A percentile compares a stretch with the other conserved stretches of the same genome.
Conservation (phyloP, 2,329 filamentous ascomycete species). For the Aspergillus brunneoviolaceus region DNA sequence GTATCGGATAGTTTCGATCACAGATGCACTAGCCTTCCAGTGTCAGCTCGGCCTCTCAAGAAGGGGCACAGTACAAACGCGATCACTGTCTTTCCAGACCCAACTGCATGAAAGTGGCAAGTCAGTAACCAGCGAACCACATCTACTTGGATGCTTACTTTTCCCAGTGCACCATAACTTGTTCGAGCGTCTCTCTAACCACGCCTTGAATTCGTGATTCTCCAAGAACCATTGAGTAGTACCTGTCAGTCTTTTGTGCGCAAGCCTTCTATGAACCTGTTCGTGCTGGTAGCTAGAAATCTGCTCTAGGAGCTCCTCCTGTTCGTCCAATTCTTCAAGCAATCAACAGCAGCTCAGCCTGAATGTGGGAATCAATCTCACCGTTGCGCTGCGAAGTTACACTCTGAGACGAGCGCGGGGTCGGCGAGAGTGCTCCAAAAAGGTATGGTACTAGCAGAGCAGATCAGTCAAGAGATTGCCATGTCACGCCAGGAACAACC, state of each 20-base stretch:
- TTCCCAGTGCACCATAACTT: constrained; percentile 23
- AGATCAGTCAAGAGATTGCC: neutral
- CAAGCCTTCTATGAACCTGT: constrained; percentile 20
- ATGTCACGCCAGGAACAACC: neutral
- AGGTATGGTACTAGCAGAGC: neutral
- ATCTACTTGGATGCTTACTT: neutral
- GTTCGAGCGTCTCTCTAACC: constrained; percentile 14
- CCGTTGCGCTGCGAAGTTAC: neutral
- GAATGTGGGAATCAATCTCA: neutral
- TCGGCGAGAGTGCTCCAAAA: neutral
- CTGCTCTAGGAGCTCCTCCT: constrained; percentile 5
- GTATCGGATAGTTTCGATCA: constrained; percentile 12
- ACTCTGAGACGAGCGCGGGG: neutral
- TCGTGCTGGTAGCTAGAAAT: constrained; percentile 22
- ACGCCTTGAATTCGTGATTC: constrained; percentile 17
- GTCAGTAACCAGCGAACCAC: neutral
- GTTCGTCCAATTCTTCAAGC: neutral
- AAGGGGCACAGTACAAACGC: neutral
- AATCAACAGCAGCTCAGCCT: neutral
- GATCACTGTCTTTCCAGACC: constrained; percentile 17
- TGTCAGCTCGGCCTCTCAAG: neutral
- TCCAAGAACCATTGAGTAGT: constrained; percentile 22
- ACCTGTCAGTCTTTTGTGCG: constrained; percentile 17
- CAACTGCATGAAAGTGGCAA: neutral
- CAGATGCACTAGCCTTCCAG: neutral